Evolutionary conservation across 805 yeast genomes (phyloP).

Genomic region (Nematodospora valgi): DNA sequence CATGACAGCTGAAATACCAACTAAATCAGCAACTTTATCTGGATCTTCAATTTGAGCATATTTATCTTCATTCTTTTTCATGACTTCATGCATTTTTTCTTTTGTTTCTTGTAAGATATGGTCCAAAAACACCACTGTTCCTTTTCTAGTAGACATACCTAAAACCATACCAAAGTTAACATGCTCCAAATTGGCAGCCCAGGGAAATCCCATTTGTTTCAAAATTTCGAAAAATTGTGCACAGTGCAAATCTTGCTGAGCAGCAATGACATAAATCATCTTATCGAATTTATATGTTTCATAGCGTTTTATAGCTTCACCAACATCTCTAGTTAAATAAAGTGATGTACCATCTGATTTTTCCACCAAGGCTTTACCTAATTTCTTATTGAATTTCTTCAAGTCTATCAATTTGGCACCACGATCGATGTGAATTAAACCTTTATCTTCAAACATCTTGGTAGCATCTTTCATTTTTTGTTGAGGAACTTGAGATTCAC

Average conservation of each 20-base stretch:
- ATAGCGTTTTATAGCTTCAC: slow-evolving; percentile 91
- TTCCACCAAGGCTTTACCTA: slow-evolving; percentile 89
- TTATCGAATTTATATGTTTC: slow-evolving; percentile 83
- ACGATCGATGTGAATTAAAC: slow-evolving; percentile 76
- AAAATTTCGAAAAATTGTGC: slow-evolving; percentile 93
- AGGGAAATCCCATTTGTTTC: slow-evolving; percentile 83
- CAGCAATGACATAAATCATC: slow-evolving; percentile 93
- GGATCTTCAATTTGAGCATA: slow-evolving; percentile 93
- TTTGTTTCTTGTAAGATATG: slow-evolving; percentile 89
- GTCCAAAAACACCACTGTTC: slow-evolving; percentile 97
- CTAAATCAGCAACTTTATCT: slow-evolving; percentile 88
- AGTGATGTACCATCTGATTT: slow-evolving; percentile 95
- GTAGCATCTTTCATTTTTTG: slow-evolving; percentile 67
- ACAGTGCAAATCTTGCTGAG: slow-evolving; percentile 92
- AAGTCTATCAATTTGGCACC: slow-evolving; percentile 91
- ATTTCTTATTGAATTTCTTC: slow-evolving; percentile 78
- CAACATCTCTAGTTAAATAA: slow-evolving; percentile 93
- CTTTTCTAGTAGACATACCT: slow-evolving; percentile 98
- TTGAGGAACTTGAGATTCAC: slow-evolving; percentile 90
- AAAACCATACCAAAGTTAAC: slow-evolving; percentile 96
- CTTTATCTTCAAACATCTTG: slow-evolving; percentile 58
- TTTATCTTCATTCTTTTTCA: slow-evolving; percentile 87
- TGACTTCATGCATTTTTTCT: slow-evolving; percentile 92
- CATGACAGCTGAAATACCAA: slow-evolving; percentile 97
- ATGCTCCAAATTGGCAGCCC: slow-evolving; percentile 81